These are phyloP conservation scores for Taiozyma onychis DNA, from an alignment of 1,139 yeast species.

Conservation along the genomic window DNA sequence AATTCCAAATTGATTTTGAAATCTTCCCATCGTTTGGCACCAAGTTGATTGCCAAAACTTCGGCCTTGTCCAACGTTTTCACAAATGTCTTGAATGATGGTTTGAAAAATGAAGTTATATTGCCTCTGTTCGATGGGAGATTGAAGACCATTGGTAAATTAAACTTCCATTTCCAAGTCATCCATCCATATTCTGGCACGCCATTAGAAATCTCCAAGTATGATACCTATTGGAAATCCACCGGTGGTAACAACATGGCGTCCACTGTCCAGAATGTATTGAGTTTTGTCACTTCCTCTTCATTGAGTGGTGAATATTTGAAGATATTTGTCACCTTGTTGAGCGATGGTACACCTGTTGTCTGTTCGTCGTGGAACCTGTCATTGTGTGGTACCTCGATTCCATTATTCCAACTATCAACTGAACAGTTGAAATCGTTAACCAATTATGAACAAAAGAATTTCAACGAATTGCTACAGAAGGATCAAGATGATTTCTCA, in stretches of 20 bases:
- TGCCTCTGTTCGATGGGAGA: constrained; percentile 81
- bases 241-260: constrained; percentile 38
- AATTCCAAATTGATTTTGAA: constrained; percentile 82
- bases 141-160: constrained; percentile 80
- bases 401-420: constrained; percentile 41
- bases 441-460: constrained; percentile 20
- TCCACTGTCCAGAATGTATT: constrained; percentile 32
- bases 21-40: constrained; percentile 94
- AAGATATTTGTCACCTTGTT: constrained; percentile 66
- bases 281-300: constrained; percentile 88
- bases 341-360: constrained; percentile 82
- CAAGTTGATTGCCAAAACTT: constrained; percentile 80
- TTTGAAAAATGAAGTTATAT: constrained; percentile 34
- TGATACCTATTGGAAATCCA: constrained; percentile 96
- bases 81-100: constrained; percentile 30
- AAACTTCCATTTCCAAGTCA: constrained; percentile 72
- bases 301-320: constrained; percentile 76
- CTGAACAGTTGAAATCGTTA: constrained; percentile 27
- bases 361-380: constrained; percentile 67
- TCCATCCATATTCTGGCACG: constrained; percentile 82
- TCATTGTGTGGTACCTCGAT: constrained; percentile 47
- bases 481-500: constrained; percentile 2
- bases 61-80: constrained; percentile 60
- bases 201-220: constrained; percentile 87
- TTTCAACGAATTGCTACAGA: background rate